Conservation (phyloP, 352 stramenopile species). For the Globisporangium nodosum region DNA sequence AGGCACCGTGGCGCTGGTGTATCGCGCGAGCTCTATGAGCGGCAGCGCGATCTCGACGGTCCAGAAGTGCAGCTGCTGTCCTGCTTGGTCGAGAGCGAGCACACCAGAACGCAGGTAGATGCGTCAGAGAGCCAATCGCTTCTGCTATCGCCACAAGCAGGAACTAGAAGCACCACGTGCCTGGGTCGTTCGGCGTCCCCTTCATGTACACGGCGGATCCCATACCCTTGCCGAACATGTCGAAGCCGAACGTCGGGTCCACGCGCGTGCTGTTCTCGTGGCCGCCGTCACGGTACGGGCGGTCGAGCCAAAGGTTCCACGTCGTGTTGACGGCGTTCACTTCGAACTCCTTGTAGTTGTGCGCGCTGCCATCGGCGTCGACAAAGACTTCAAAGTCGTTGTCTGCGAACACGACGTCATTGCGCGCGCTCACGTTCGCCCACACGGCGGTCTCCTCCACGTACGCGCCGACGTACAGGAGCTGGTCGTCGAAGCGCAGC, state of each 20-base stretch:
- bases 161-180: slow-evolving; percentile 10
- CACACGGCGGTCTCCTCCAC: slow-evolving; percentile 62
- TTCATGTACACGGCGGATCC: slow-evolving; percentile 43
- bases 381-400: slow-evolving; percentile 93
- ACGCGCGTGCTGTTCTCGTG: slow-evolving; percentile 79
- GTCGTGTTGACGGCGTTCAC: slow-evolving; percentile 85
- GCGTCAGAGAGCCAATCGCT: too few species aligned
- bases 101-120: not conserved
- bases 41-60: slow-evolving; percentile 78
- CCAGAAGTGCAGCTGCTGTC: slow-evolving; percentile 61
- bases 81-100: slow-evolving; percentile 4
- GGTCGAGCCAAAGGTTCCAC: slow-evolving; percentile 88
- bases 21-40: slow-evolving; percentile 40
- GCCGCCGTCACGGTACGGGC: slow-evolving; percentile 78
- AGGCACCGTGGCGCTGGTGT: slow-evolving; percentile 31
- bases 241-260: slow-evolving; percentile 55
- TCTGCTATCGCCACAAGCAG: too few species aligned
- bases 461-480: slow-evolving; percentile 69
- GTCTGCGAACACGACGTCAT: slow-evolving; percentile 78
- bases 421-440: slow-evolving; percentile 60
- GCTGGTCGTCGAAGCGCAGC: slow-evolving; percentile 61
- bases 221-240: slow-evolving; percentile 54
- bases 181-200: slow-evolving; percentile 56
- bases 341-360: slow-evolving; percentile 92
- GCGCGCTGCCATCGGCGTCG: slow-evolving; percentile 60